phyloP scores from a whole-genome alignment of 1,139 yeast species.

The Debaryomycetaceae sp. region DNA sequence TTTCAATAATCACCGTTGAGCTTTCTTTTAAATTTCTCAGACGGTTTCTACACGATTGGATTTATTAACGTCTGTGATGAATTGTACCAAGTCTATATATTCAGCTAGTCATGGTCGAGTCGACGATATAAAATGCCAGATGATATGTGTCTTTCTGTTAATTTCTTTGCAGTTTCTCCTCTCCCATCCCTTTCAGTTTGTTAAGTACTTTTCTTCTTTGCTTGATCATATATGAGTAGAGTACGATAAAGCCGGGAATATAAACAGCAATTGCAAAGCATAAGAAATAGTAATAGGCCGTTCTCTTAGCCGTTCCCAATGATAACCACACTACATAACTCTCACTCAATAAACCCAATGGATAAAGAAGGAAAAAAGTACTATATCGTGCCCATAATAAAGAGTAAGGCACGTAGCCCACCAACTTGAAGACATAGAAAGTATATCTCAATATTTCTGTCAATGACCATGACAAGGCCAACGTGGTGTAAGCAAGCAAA shows the following conservation, averaged over 20 bases:
- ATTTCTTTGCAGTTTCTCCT: not conserved
- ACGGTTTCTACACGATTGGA: not conserved
- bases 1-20: not conserved
- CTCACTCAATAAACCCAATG: constrained; percentile 32
- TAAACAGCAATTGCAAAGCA: constrained; percentile 26
- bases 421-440: constrained; percentile 21
- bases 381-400: constrained; percentile 33
- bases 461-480: constrained; percentile 32
- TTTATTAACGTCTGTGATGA: too few species aligned
- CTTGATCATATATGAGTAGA: constrained; percentile 32
- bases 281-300: constrained; percentile 20
- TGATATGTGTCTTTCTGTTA: not conserved
- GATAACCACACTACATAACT: constrained; percentile 27
- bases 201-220: constrained; percentile 24
- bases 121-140: too few species aligned
- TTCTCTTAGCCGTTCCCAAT: constrained; percentile 11
- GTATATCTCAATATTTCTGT: constrained; percentile 33
- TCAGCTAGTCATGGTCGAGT: too few species aligned
- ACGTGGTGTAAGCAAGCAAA: constrained; percentile 19
- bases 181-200: constrained; percentile 1
- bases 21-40: not conserved
- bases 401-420: constrained; percentile 15
- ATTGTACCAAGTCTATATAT: too few species aligned
- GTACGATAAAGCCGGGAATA: constrained; percentile 30
- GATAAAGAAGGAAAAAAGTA: constrained; percentile 31